Evolutionary conservation across 1,139 yeast species (phyloP), one percentile per base, ranked within the genome.

Genomic region (Yamadazyma buinensis): DNA sequence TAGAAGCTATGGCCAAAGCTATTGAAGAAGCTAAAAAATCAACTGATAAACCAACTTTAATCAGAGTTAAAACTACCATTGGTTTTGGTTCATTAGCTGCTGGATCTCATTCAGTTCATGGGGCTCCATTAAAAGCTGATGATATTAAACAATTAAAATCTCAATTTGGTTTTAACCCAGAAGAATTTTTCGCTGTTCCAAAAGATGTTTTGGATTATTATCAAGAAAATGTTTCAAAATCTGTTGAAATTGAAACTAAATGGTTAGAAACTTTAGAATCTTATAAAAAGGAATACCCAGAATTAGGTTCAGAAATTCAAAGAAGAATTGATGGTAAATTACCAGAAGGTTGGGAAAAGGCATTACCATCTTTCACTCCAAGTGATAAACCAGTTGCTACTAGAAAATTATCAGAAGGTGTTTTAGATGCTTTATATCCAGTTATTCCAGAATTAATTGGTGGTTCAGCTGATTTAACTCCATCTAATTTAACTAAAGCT

Each of bases 401-500:
- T 46, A 86, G 98, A 80, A 92, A 92, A 75, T 76, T 90, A 56
- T 84, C 95, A 39, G 97, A 92, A 74, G 76, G 74, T 48, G 87
- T 84, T 35, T 71, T 92, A 55, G 70, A 76, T 51, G 68, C 72
- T 52, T 67, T 92, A 51, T 73, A 75, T 54, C 77, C 73, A 29
- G 75, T 53, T 34, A 51, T 94, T 31, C 98, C 98, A 40, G 97
- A 90, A 72, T 72, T 92, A 44, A 69, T 92, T 57, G 97, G 97
- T 71, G 98, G 98, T 57, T 90, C 98, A 49, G 98, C 98, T 41
- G 98, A 92, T 71, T 80, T 92, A 70, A 92, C 98, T 44, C 95
- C 95, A 49, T 92, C 98, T 42, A 94, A 92, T 77, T 78, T 90
- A 75, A 94, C 98, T 57, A 83, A 95, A 75, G 78, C 95, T 72